Base-by-base conservation (phyloP, 2,329 filamentous ascomycete species). In the Thermothelomyces thermophilus region DNA sequence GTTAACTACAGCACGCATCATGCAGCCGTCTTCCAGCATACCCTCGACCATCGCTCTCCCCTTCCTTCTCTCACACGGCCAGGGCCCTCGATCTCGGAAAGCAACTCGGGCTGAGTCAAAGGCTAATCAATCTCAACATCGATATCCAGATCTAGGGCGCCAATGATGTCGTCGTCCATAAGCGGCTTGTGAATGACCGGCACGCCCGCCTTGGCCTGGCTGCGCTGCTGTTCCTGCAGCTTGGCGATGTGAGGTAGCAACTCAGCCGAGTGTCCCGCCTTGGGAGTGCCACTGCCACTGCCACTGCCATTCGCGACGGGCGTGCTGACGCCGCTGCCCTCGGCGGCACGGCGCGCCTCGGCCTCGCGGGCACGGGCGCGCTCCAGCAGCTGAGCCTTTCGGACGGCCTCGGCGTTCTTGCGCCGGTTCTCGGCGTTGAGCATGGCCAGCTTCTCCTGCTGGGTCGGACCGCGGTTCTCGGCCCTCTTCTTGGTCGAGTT, bases 131-230 rank as follows among this genome's bases (percentile, higher is more conserved):
- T 59, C n/a, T 62, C 60, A 33, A 95, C 88, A 60, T 97, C 91
- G 64, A 97, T 89, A 24, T 89, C 91, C 60, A 97, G 71, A 65
- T 97, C 93, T 72, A 97, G 73, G 22, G 83, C 79, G 1, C 86
- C 90, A 66, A 97, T 91, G 49, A 96, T 86, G 63, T 97, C 93
- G 63, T 97, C 93, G 55, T 95, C 90, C 73, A 86, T 85, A 50
- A 90, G 79, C 26, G 85, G 83, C 69, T 87, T 83, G 62, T 91
- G 87, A 42, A 89, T 86, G 11, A 82, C 82, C 3, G 80, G 76
- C 53, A 83, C 68, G 11, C 77, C 77, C 60, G 78, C 81, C 68
- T 78, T 80, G 54, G 62, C 62, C 51, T 68, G 68, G 24, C 45
- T 56, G 54, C 72, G 71, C 60, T 73, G 73, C 67, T 75, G 73